A percentile compares a stretch with the other conserved stretches of the same genome.
Evolutionary conservation across 176 grass and related monocot genomes (phyloP).

Genomic region (Leersia perrieri): DNA sequence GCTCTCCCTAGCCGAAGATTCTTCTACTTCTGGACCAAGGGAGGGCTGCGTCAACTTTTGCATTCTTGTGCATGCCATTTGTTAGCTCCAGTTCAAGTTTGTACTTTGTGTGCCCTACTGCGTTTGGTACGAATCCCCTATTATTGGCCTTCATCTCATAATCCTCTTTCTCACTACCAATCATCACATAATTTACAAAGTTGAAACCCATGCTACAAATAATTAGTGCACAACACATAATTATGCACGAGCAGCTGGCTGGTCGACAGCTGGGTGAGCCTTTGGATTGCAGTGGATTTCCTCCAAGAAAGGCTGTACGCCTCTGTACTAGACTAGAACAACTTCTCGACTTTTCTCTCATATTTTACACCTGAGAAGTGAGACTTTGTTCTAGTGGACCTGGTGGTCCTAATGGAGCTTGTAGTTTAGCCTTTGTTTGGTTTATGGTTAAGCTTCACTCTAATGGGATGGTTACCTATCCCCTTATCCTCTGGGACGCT

Average conservation of each 20-base stretch:
- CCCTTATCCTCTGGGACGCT: neutral
- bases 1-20: neutral
- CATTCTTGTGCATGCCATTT: neutral
- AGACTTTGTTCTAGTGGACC: neutral
- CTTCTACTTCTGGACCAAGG: neutral
- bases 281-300: neutral
- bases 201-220: neutral
- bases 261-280: neutral
- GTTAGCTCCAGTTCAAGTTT: neutral
- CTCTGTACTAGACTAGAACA: neutral
- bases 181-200: constrained; percentile 6
- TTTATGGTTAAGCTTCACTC: neutral
- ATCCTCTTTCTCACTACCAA: constrained; percentile 4
- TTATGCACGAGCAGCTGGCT: neutral
- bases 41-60: neutral
- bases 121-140: neutral
- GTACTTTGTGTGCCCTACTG: neutral
- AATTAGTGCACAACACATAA: neutral
- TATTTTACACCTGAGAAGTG: neutral
- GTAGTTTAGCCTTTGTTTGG: neutral
- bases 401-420: neutral
- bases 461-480: neutral
- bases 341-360: neutral
- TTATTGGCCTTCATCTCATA: constrained; percentile 6
- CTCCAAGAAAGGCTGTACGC: neutral